These are phyloP conservation scores for Omphalea diandra DNA, from an alignment of 441 rosid genomes.

Conservation along the genomic window DNA sequence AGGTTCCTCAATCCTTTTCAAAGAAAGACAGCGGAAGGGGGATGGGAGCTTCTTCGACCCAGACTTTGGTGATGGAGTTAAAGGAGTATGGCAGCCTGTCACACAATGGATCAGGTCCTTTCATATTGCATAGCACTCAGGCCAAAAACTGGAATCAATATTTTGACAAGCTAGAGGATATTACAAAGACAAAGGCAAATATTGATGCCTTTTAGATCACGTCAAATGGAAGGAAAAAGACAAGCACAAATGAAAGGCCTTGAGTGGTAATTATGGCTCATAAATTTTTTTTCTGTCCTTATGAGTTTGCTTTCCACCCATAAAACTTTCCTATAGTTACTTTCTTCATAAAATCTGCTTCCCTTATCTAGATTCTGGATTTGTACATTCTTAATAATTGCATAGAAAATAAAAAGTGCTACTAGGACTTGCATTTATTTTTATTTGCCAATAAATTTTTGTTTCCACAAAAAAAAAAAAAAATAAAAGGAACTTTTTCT, in stretches of 20 bases:
- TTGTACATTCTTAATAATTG: not conserved
- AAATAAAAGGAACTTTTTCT: no score
- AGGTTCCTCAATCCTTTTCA: slow-evolving; percentile 66
- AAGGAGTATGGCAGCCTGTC: slow-evolving; percentile 53
- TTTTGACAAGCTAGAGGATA: not conserved
- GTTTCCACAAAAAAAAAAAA: no score
- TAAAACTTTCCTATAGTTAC: no score
- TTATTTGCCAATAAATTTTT: no score
- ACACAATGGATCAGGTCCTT: slow-evolving; percentile 7
- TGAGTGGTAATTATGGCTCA: not conserved
- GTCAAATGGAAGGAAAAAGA: not conserved
- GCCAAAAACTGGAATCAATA: not conserved
- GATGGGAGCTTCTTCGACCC: slow-evolving; percentile 78
- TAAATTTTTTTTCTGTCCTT: not conserved
- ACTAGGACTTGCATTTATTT: not conserved
- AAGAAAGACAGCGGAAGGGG: slow-evolving; percentile 84
- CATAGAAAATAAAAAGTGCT: not conserved
- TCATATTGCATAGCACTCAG: not conserved
- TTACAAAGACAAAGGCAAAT: not conserved
- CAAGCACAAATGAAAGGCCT: not conserved
- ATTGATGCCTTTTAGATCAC: not conserved
- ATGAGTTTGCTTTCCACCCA: no score
- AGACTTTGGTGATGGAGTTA: slow-evolving; percentile 84
- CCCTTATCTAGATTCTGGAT: no score
- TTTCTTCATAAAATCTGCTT: no score